A percentile compares a stretch with the other conserved stretches of the same genome.
Conservation (phyloP, 1,284 basidiomycete genomes). For the Ustilago curta region DNA sequence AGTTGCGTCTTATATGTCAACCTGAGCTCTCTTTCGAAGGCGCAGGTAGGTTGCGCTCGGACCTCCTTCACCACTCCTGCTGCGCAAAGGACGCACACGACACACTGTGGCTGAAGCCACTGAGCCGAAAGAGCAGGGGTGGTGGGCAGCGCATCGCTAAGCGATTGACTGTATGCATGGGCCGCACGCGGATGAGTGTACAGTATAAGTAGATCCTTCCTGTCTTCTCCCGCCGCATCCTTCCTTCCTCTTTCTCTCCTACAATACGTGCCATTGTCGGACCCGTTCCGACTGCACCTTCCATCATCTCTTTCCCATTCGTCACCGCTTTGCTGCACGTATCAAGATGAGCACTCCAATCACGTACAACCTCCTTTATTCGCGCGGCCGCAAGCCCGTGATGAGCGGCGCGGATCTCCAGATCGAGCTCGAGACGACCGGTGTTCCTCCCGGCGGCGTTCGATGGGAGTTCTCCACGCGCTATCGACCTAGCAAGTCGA, state of each 20-base stretch:
- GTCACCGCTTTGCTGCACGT: neutral
- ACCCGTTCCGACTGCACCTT: neutral
- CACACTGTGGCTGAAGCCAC: neutral
- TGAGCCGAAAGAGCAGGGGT: neutral
- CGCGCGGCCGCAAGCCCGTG: slow-evolving; percentile 8
- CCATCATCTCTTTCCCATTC: neutral
- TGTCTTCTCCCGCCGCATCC: neutral
- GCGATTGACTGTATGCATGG: neutral
- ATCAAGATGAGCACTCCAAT: slow-evolving; percentile 1
- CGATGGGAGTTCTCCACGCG: slow-evolving; percentile 31
- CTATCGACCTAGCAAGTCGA: slow-evolving; percentile 23
- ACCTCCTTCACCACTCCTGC: neutral
- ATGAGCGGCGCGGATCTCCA: slow-evolving; percentile 21
- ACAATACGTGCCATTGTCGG: neutral
- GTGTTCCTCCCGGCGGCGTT: slow-evolving; percentile 28
- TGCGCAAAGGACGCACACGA: slow-evolving; percentile 7
- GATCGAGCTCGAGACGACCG: slow-evolving; percentile 20
- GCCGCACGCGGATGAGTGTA: neutral
- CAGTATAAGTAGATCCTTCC: slow-evolving; percentile 3
- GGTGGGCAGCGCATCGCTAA: neutral
- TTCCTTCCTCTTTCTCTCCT: neutral
- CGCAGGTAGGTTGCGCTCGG: slow-evolving; percentile 5
- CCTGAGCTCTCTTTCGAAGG: neutral
- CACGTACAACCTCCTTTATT: slow-evolving; percentile 25
- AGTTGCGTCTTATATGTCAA: neutral